phyloP scores from a whole-genome alignment of 257 asterid species.

The Solanum megistacrolobum region DNA sequence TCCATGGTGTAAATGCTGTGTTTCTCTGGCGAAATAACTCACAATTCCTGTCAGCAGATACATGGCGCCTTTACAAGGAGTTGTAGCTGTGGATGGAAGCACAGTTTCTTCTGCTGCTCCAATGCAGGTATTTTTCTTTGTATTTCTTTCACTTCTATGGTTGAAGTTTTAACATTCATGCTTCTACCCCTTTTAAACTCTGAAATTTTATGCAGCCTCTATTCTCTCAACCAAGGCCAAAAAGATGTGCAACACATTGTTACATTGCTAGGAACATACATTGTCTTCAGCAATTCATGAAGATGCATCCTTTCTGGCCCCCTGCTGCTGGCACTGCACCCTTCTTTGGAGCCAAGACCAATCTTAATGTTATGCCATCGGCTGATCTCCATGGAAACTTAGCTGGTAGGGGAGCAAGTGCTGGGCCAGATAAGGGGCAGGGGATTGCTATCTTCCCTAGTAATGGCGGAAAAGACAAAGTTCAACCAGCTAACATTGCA shows the following conservation, averaged over 20 bases:
- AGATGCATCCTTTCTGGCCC: slow-evolving; percentile 72
- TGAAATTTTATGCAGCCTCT: slow-evolving; percentile 33
- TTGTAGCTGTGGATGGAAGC: slow-evolving; percentile 67
- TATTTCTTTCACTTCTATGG: not conserved
- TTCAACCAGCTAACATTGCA: slow-evolving; percentile 28
- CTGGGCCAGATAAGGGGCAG: slow-evolving; percentile 42
- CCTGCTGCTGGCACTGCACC: slow-evolving; percentile 55
- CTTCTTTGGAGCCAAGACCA: slow-evolving; percentile 54
- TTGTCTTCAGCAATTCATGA: slow-evolving; percentile 60
- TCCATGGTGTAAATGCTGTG: slow-evolving; percentile 6
- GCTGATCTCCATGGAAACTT: slow-evolving; percentile 44
- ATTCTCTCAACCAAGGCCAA: slow-evolving; percentile 75
- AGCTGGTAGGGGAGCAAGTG: slow-evolving; percentile 27
- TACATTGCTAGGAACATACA: slow-evolving; percentile 79
- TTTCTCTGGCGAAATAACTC: slow-evolving; percentile 16
- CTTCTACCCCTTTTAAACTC: not conserved
- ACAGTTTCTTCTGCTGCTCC: slow-evolving; percentile 52
- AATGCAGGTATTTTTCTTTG: slow-evolving; percentile 37
- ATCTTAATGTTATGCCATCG: slow-evolving; percentile 39
- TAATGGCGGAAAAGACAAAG: slow-evolving; percentile 51
- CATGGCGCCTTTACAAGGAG: slow-evolving; percentile 86
- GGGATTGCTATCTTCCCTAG: slow-evolving; percentile 26
- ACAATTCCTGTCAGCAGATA: slow-evolving; percentile 37
- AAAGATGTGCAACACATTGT: slow-evolving; percentile 83
- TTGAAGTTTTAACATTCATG: not conserved